Evolutionary conservation across 2,329 filamentous ascomycete species (phyloP), one percentile per base, ranked within the genome.

Genomic region (Tympanopsis confertula): DNA sequence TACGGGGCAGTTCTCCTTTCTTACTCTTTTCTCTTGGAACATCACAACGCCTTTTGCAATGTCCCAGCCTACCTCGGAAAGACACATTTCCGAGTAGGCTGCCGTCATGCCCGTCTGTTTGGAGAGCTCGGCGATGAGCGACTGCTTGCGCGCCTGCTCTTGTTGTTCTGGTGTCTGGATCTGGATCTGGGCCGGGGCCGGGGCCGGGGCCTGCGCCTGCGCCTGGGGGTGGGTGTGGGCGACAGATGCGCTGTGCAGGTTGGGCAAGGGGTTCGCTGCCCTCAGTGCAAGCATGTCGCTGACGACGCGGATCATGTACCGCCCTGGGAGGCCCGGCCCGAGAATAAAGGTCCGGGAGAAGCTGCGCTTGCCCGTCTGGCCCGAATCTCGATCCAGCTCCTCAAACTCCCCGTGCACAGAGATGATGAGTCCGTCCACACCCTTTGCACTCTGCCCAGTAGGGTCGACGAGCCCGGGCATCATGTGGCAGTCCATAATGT

Each of bases 381-480:
- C 64, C 17, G 68, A 70, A 13, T 58, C 57, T 3, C 62, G 55
- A 46, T 83, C 74, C 14, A 79, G 63, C 52, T 94, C 87, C 36
- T 89, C 78, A 42, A 86, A 93, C 50, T 89, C 83, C 44, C 86
- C 84, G 48, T 91, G 83, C n/a, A 89, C 69, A 5, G 73, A 80
- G 46, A 93, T 73, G 36, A 85, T 70, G 45, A 93, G 72, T 5
- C 86, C 86, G 44, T 84, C 82, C 15, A 89, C 84, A 4, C 84
- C 85, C 15, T 64, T 62, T 1, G 62, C 54, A 42, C 68, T 79
- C 44, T 79, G 68, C 2, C 78, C 76, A 12, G 69, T 71, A 3
- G 78, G 78, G 47, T 93, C 86, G 3, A 72, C 70, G 18, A 93
- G 68, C 22, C 80, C 78, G 2, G 79, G 73, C 22, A 88, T 65